Evolutionary conservation across 164 flowering plant genomes (phyloP), one percentile per base, ranked within the genome.

Genomic region (Vitis labrusca): DNA sequence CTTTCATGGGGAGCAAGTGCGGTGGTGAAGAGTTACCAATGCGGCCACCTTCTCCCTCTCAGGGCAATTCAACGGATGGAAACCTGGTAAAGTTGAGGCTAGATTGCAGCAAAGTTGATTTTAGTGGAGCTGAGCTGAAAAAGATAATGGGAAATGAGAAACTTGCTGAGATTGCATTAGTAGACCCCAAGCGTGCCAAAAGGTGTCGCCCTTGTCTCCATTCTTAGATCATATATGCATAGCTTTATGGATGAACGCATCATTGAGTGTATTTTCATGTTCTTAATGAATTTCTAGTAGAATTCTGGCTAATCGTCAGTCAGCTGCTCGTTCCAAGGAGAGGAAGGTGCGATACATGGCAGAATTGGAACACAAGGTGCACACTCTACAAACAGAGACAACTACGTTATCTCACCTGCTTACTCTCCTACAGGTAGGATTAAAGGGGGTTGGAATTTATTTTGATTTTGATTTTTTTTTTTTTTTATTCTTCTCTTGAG

Each of bases 161-260:
- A 72, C 87, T 89, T 59, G 80, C 86, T 5, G 90, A 89, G 78
- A 86, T 89, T 44, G 87, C 93, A 15, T 44, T 79, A 51, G 67
- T 84, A 37, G 93, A 89, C 72, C 93, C 93, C 37, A 86, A 85
- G 64, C 85, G 90, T 61, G 93, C 90, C 44, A 89, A 89, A 84
- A 86, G 93, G 93, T 88, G 14, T 49, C 49, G 51, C 11, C 65
- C 12, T 37, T 62, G 65, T 32, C 32, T 15, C 32, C n/a, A 57
- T 57, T 48, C 27, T 37, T 37, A 37, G 7, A 37, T 23, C 27
- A 23, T 23, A 23, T 19, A 1, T 14, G 4, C 23, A 11, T 53
- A 7, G 11, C 10, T 44, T 55, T 67, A 55, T n/a, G 10, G 1
- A 19, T 69, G 44, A 12, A 44, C 48, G 49, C 17, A 47, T 73